Percentiles rank a stretch among this genome's conserved stretches.
These are phyloP conservation scores for Ustilago sp. DNA, from an alignment of 1,284 basidiomycete species.

Conservation along the genomic window DNA sequence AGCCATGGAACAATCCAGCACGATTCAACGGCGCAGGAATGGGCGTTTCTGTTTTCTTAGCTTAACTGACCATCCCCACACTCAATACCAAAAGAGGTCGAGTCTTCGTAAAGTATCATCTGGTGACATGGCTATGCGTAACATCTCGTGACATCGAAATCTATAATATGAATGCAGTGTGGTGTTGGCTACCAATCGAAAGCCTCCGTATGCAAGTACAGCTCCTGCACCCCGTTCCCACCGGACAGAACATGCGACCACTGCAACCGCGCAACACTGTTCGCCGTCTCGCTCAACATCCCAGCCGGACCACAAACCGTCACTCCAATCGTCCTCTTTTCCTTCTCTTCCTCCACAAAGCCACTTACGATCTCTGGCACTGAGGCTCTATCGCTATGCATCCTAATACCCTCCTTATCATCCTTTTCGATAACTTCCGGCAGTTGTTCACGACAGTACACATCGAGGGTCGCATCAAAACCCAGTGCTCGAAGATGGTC, in stretches of 20 bases:
- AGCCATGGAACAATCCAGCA: conserved; percentile 34
- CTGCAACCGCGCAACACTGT: conserved; percentile 32
- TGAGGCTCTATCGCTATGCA: conserved; percentile 19
- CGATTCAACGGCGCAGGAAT: conserved; percentile 31
- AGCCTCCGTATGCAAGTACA: conserved; percentile 44
- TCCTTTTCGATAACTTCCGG: neutral
- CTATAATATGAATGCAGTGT: neutral
- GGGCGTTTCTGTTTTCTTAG: conserved; percentile 39
- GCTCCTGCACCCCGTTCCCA: conserved; percentile 17
- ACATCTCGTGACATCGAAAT: neutral
- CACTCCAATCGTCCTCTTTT: conserved; percentile 17
- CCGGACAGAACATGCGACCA: conserved; percentile 33
- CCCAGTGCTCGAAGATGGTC: conserved; percentile 24
- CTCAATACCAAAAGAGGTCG: neutral
- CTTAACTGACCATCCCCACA: conserved; percentile 8
- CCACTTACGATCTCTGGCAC: conserved; percentile 9
- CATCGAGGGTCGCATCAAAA: conserved; percentile 29
- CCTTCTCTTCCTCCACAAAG: conserved; percentile 17
- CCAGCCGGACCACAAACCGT: conserved; percentile 47
- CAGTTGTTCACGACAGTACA: conserved; percentile 21
- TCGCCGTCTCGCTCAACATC: conserved; percentile 49
- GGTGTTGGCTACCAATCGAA: conserved; percentile 35
- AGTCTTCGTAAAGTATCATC: neutral
- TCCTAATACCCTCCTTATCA: conserved; percentile 7
- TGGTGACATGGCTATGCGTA: neutral